Conservation (phyloP, 306 rosid species). For the Prunus salicina region DNA sequence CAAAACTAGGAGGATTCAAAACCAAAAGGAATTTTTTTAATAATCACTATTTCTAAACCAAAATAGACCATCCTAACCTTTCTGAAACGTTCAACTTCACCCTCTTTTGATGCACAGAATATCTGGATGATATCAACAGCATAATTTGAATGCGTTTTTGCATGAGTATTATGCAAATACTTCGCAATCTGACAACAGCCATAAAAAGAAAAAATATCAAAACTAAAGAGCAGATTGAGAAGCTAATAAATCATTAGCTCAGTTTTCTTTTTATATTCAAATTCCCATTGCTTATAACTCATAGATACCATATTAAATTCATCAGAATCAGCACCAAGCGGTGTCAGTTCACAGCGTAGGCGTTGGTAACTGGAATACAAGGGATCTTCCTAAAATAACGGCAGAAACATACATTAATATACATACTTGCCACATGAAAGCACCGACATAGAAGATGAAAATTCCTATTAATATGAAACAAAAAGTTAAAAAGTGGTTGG, state of each 20-base stretch:
- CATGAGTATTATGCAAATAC: slow-evolving; percentile 82
- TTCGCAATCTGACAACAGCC: slow-evolving; percentile 57
- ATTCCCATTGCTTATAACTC: background rate
- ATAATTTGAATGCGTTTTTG: slow-evolving; percentile 81
- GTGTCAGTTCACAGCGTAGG: slow-evolving; percentile 69
- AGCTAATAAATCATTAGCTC: background rate
- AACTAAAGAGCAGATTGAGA: slow-evolving; percentile 13
- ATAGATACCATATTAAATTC: slow-evolving; percentile 79
- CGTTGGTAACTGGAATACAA: slow-evolving; percentile 67
- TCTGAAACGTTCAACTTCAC: slow-evolving; percentile 65
- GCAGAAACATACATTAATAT: slow-evolving; percentile 13
- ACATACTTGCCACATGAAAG: background rate
- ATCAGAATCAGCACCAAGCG: slow-evolving; percentile 49
- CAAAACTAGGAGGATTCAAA: background rate
- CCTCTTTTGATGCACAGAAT: slow-evolving; percentile 63
- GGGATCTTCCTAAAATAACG: slow-evolving; percentile 66
- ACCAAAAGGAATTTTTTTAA: background rate
- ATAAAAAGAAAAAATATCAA: slow-evolving; percentile 1
- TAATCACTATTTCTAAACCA: slow-evolving; percentile 8
- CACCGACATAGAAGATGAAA: background rate
- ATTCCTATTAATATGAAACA: background rate
- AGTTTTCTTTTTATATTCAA: background rate
- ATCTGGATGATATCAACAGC: slow-evolving; percentile 65
- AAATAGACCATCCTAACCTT: slow-evolving; percentile 50
- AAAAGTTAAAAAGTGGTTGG: too few species aligned